These are phyloP conservation scores for Cercospora citrullina DNA, from an alignment of 2,329 filamentous ascomycete species.

Conservation along the genomic window DNA sequence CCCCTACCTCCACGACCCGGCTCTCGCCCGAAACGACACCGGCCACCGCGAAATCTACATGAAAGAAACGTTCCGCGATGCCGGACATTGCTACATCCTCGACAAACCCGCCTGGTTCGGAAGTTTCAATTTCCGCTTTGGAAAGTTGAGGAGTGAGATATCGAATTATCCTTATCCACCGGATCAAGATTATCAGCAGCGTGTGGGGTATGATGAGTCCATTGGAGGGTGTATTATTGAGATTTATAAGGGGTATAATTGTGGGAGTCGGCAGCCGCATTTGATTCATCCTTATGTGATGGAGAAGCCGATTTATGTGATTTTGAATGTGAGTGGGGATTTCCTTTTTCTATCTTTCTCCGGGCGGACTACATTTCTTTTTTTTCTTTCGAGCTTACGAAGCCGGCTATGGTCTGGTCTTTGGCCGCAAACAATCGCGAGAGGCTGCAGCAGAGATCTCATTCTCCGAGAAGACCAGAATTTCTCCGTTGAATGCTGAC, in stretches of 20 bases:
- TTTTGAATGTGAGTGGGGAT: slow-evolving; percentile 5
- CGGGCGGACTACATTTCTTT: too few relatives aligned
- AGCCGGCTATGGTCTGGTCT: too few relatives aligned
- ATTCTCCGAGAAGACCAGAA: too few relatives aligned
- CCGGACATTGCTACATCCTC: not conserved
- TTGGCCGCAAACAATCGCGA: not conserved
- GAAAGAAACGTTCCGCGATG: not conserved
- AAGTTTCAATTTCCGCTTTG: not conserved
- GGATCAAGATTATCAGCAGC: too few relatives aligned
- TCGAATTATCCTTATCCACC: not conserved
- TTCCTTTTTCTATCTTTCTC: too few relatives aligned
- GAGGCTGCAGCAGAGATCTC: not conserved
- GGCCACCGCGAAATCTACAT: not conserved
- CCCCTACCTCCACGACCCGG: not conserved
- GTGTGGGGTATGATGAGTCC: not conserved
- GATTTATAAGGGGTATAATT: not conserved
- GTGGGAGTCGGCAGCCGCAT: not conserved
- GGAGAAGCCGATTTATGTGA: slow-evolving; percentile 5
- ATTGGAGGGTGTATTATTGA: not conserved
- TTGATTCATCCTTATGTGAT: not conserved
- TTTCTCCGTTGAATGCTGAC: too few relatives aligned
- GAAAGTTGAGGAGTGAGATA: not conserved
- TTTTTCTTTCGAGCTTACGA: too few relatives aligned
- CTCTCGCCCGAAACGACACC: not conserved
- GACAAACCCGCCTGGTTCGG: not conserved